A percentile compares a stretch with the other conserved stretches of the same genome.
Conservation (phyloP, 495 filamentous ascomycete genomes). For the Lasiosphaeria ovina region DNA sequence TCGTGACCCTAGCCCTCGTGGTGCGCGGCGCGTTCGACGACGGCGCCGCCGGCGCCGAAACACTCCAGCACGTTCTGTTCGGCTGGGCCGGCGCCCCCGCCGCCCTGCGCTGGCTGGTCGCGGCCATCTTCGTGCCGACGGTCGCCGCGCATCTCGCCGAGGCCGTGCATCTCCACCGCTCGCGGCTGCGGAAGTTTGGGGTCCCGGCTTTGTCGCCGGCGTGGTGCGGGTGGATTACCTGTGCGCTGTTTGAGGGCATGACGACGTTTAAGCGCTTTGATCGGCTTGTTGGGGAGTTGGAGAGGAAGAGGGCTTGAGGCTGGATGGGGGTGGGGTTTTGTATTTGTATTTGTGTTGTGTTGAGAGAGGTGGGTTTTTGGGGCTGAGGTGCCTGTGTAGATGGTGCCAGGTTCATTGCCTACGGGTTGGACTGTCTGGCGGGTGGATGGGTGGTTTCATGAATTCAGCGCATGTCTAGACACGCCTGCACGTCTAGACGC, state of each 20-base stretch:
- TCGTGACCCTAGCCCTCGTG: conserved; percentile 24
- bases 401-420: no score
- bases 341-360: no score
- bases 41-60: conserved; percentile 13
- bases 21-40: conserved; percentile 8
- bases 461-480: no score
- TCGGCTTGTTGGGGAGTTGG: conserved; percentile 29
- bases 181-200: conserved; percentile 29
- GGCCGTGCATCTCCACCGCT: conserved; percentile 36
- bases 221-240: conserved; percentile 41
- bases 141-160: conserved; percentile 39
- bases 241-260: conserved; percentile 40
- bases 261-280: conserved; percentile 42
- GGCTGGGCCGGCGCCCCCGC: conserved; percentile 20
- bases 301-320: conserved; percentile 26
- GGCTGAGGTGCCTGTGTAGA: no score
- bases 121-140: conserved; percentile 34
- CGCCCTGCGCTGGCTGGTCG: conserved; percentile 39
- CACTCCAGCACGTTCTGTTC: conserved; percentile 26
- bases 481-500: no score
- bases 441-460: no score
- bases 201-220: conserved; percentile 27
- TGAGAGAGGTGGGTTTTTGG: no score
- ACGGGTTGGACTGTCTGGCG: no score
- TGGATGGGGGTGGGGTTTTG: background rate